phyloP scores from a whole-genome alignment of 73 alveolate genomes.

The Uronychia binucleata region DNA sequence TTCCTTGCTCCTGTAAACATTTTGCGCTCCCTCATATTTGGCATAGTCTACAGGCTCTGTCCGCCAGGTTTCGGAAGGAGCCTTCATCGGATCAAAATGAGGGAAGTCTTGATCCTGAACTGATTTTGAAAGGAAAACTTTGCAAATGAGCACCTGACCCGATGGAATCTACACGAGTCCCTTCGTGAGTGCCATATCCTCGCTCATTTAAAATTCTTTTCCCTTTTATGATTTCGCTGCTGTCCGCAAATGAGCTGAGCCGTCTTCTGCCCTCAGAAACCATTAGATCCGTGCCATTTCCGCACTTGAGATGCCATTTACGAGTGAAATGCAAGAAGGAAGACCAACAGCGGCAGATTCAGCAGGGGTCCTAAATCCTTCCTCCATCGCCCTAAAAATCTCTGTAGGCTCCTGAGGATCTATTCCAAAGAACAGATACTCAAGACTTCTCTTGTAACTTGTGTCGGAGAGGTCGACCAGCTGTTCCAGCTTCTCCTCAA shows the following conservation, averaged over 20 bases:
- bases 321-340: constrained; percentile 69
- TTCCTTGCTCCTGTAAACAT: constrained; percentile 73
- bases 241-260: constrained; percentile 34
- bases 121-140: constrained; percentile 75
- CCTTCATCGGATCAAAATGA: constrained; percentile 56
- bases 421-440: constrained; percentile 79
- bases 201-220: constrained; percentile 35
- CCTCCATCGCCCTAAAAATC: constrained; percentile 75
- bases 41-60: constrained; percentile 60
- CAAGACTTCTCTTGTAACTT: constrained; percentile 69
- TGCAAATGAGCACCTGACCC: constrained; percentile 76
- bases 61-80: constrained; percentile 71
- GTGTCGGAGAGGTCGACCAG: constrained; percentile 69
- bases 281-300: constrained; percentile 68
- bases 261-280: constrained; percentile 53
- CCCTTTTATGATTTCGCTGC: constrained; percentile 41
- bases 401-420: constrained; percentile 75
- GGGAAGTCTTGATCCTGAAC: constrained; percentile 61
- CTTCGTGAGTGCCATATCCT: constrained; percentile 53
- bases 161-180: constrained; percentile 66
- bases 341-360: constrained; percentile 65
- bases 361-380: constrained; percentile 72
- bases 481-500: constrained; percentile 53
- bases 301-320: constrained; percentile 71
- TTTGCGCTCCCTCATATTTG: constrained; percentile 44